Percentiles rank a stretch among this genome's conserved stretches.
Evolutionary conservation across 139 green algal genomes (phyloP).

Genomic region (Ettlia oleoabundans): DNA sequence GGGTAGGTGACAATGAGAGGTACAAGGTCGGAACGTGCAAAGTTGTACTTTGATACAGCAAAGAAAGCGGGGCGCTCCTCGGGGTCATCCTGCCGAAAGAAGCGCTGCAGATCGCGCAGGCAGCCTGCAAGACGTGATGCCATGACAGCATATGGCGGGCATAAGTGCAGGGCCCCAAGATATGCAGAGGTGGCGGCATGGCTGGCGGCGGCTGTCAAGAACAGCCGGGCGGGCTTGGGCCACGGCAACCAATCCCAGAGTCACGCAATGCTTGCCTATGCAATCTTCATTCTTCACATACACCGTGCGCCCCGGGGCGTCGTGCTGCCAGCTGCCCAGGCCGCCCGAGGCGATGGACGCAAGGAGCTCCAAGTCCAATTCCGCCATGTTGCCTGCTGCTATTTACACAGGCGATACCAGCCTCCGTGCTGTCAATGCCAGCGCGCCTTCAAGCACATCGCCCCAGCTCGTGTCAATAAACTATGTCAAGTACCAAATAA

Average conservation of each 20-base stretch:
- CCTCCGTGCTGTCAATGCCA: background rate
- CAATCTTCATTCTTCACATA: constrained; percentile 83
- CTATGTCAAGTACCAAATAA: no score
- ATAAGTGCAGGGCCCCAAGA: no score
- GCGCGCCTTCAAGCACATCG: no score
- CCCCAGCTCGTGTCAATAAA: no score
- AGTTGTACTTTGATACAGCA: constrained; percentile 73
- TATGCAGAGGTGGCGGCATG: background rate
- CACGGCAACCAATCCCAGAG: background rate
- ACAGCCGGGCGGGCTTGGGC: background rate
- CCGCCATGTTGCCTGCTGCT: background rate
- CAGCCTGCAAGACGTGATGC: constrained; percentile 66
- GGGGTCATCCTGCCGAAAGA: constrained; percentile 86
- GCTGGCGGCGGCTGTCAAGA: background rate
- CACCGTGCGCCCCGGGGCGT: constrained; percentile 31
- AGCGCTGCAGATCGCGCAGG: constrained; percentile 90
- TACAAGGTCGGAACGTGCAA: constrained; percentile 76
- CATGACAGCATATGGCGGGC: no score
- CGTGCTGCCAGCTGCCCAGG: constrained; percentile 62
- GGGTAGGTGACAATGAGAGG: constrained; percentile 84
- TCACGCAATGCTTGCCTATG: no score
- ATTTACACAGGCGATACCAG: background rate
- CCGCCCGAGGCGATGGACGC: constrained; percentile 75
- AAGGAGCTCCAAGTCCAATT: constrained; percentile 79
- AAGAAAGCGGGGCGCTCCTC: constrained; percentile 79